Percentiles rank a stretch among this genome's conserved stretches.
Evolutionary conservation across 805 yeast genomes (phyloP).

Genomic region (Wickerhamiella azyma): DNA sequence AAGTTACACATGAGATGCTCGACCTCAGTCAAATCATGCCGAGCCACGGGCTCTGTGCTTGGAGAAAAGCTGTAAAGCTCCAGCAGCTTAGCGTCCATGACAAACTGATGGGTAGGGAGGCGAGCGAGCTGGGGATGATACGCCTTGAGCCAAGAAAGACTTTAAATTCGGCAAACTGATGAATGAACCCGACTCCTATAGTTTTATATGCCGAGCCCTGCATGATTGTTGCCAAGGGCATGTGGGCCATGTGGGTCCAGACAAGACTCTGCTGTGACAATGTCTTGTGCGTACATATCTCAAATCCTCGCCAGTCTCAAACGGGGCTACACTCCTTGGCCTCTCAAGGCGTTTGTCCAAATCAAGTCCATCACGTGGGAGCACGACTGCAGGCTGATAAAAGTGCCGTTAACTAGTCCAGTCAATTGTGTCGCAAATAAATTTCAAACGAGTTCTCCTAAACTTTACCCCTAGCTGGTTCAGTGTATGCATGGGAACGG

Average conservation of each 20-base stretch:
- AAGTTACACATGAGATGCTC: constrained; percentile 43
- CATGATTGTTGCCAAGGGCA: too few relatives aligned
- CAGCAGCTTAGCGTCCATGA: background rate
- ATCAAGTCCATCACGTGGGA: background rate
- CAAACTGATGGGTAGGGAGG: background rate
- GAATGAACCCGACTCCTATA: too few relatives aligned
- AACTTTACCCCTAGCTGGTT: constrained; percentile 32
- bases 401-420: too few relatives aligned
- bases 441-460: background rate
- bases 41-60: background rate
- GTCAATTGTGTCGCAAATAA: background rate
- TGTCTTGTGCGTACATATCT: too few relatives aligned
- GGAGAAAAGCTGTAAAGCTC: constrained; percentile 2
- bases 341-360: too few relatives aligned
- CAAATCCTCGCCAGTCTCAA: too few relatives aligned
- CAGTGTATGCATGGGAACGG: constrained; percentile 75
- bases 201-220: too few relatives aligned
- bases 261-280: too few relatives aligned
- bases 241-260: background rate
- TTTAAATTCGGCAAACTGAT: too few relatives aligned
- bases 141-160: too few relatives aligned
- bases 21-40: constrained; percentile 16
- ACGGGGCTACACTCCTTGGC: too few relatives aligned
- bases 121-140: too few relatives aligned
- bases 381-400: background rate